phyloP scores from a whole-genome alignment of 1,284 basidiomycete species.

The Melampsora medusae region DNA sequence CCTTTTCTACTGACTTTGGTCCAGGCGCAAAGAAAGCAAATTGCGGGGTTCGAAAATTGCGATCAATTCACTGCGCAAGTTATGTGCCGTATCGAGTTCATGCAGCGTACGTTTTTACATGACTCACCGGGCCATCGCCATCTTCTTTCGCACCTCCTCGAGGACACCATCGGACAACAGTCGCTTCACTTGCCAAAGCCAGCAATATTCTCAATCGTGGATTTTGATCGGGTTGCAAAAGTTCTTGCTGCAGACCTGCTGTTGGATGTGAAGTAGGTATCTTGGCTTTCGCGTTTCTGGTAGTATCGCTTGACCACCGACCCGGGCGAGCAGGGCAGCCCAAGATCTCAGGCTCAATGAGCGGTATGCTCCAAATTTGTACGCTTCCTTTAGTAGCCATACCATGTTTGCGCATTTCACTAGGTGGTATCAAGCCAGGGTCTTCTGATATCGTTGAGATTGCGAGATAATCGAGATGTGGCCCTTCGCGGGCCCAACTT shows the following conservation, averaged over 20 bases:
- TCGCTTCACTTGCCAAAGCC: constrained; percentile 56
- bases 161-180: constrained; percentile 40
- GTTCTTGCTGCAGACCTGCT: background rate
- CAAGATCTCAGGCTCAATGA: constrained; percentile 34
- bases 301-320: no score
- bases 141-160: constrained; percentile 45
- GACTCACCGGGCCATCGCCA: no score
- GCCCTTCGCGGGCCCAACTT: constrained; percentile 6
- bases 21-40: no score
- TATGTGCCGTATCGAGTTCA: no score
- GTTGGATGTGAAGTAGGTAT: no score
- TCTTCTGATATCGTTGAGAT: constrained; percentile 67
- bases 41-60: no score
- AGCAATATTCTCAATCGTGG: constrained; percentile 73
- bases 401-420: constrained; percentile 48
- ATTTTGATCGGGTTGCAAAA: background rate
- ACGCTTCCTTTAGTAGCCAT: constrained; percentile 50
- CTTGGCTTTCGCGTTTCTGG: no score
- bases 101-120: no score
- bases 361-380: constrained; percentile 56
- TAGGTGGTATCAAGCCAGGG: constrained; percentile 48
- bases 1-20: no score
- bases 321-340: no score
- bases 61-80: no score
- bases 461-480: constrained; percentile 68